Evolutionary conservation across 2,329 filamentous ascomycete genomes (phyloP), one percentile per base, ranked within the genome.

Genomic region (Sordariomycetes sp.): DNA sequence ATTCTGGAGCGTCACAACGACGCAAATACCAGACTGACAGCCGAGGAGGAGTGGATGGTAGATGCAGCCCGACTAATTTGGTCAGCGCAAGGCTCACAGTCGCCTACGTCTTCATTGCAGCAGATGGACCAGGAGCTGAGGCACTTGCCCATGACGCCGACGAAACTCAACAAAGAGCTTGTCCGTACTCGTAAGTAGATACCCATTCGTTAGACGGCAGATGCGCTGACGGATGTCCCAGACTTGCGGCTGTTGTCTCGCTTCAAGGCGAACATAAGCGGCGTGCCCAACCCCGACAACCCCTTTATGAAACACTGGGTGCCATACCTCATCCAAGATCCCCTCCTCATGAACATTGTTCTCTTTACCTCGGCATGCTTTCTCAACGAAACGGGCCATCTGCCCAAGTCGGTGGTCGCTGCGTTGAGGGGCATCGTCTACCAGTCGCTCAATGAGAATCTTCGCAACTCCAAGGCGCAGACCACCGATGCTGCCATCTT

Each of bases 301-400:
- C 55, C 53, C 8, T 68, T 66, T 44, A 63, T 63, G 53, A 66
- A 59, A 42, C 52, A 63, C 29, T 71, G 64, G 50, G 53, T 68
- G 6, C 65, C 67, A 1, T 63, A 57, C 40, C 66, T 58, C 30
- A 51, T 71, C 9, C 63, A 70, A 35, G 64, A 67, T n/a, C 65
- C 63, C 5, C 53, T 72, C 4, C 53, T 72, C 8, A 49, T 63
- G 0, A 64, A 68, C 31, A 61, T 68, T 8, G 58, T 67, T 23
- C 57, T 71, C 5, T 71, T 67, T 43, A 66, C 66, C 6, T 61
- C 68, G 0, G 61, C 67, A 1, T 70, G 66, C 43, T 71, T 71
- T 43, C 53, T 72, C 20, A 57, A 62, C 24, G 68, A 73, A 42
- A 64, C 63, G 1, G 61, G 64, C 4, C 62, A 65, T 24, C 47